Base-by-base conservation (phyloP, 441 rosid species). In the Aleurites moluccanus region DNA sequence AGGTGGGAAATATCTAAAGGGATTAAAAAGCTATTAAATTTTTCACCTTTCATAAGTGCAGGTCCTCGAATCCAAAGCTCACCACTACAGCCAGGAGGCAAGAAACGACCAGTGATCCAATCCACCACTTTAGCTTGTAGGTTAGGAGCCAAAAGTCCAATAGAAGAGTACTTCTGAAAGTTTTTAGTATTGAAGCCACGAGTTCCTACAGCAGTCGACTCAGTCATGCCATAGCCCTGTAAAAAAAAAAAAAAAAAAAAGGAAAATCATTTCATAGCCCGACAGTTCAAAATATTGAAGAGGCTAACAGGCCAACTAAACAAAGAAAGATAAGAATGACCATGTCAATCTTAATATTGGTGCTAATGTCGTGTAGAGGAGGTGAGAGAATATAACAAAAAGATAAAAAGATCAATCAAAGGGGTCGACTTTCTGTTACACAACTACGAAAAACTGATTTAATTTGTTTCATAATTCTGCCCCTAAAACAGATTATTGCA, bases 141-240 rank as follows among this genome's bases (percentile, higher is more conserved):
- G 72, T 94, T 94, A 68, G 97, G 95, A 79, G 98, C 97, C 62
- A 94, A 75, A 57, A 91, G 88, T 72, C 97, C 98, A 52, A 88
- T 78, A 6, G 97, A 94, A 62, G 85, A 75, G 79, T 92, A 83
- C 68, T 82, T 92, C 45, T n/a, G 52, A 57, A 42, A 74, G 64
- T 75, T 65, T 76, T 81, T 55, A 1, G 86, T 73, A 79, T 92
- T 92, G 80, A 88, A 85, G 42, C 96, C 94, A 3, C 95, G 97
- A 55, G 97, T 89, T 64, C 97, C 97, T 25, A 92, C 93, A 35
- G 96, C 97, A 1, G 93, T 87, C 20, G 93, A 84, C 78, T 94
- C 98, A 3, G 98, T 89, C 95, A 92, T 79, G 45, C 97, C 98
- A 83, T 92, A 92, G 44, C 98, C 98, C 98, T 94, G 67, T 20